These are phyloP conservation scores for Trichophyton benhamiae DNA, from an alignment of 2,329 filamentous ascomycete species.

Conservation along the genomic window DNA sequence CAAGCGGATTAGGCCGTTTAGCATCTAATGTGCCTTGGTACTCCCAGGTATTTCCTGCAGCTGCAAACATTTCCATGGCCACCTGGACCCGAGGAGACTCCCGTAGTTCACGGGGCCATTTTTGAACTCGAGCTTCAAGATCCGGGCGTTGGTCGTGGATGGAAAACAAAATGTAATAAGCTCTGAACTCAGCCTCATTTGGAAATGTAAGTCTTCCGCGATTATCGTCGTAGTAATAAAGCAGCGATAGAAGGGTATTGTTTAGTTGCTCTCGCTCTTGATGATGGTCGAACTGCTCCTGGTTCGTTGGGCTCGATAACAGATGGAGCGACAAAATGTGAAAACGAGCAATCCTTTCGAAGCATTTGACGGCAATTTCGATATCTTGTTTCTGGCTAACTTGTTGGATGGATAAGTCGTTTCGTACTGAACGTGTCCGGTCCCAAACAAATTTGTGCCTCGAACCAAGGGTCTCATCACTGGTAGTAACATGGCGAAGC, in stretches of 20 bases:
- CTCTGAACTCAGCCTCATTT: conserved; percentile 52
- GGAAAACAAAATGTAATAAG: conserved; percentile 49
- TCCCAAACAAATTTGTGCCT: conserved; percentile 56
- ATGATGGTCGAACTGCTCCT: conserved; percentile 43
- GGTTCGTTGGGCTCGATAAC: conserved; percentile 40
- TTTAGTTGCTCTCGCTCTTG: conserved; percentile 55
- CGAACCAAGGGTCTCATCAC: conserved; percentile 37
- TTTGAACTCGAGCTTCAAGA: conserved; percentile 47
- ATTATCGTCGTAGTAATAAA: conserved; percentile 49
- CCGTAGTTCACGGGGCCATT: conserved; percentile 40
- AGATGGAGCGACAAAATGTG: conserved; percentile 52
- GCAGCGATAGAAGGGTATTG: conserved; percentile 48
- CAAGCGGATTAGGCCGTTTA: conserved; percentile 39
- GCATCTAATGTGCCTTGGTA: conserved; percentile 41
- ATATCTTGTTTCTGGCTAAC: conserved; percentile 46
- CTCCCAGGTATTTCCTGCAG: conserved; percentile 42
- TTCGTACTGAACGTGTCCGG: conserved; percentile 50
- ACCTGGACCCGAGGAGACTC: conserved; percentile 42
- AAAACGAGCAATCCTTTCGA: conserved; percentile 52
- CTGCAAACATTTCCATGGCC: conserved; percentile 45
- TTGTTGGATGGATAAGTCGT: conserved; percentile 53
- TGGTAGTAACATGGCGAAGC: conserved; percentile 40
- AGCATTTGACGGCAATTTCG: conserved; percentile 45
- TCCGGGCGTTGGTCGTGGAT: conserved; percentile 42
- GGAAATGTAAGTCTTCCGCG: conserved; percentile 38